phyloP scores from a whole-genome alignment of 179 eudicot species.

The Beta macrorhiza region DNA sequence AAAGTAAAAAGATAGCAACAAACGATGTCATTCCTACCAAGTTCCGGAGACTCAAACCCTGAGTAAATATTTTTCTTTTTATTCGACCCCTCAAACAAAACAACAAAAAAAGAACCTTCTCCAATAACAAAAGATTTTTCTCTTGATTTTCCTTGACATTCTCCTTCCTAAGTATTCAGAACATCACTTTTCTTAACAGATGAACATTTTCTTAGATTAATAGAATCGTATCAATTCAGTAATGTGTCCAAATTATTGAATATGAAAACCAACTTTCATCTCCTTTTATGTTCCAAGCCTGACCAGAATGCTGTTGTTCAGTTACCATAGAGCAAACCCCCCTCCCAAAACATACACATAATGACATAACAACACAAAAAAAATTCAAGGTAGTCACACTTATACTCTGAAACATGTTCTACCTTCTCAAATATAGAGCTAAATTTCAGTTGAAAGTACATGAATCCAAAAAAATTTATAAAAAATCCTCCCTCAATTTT shows the following conservation, averaged over 20 bases:
- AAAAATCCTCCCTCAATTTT: background rate
- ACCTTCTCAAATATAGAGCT: conserved; percentile 3
- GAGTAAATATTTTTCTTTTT: background rate
- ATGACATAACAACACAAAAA: background rate
- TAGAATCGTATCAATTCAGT: background rate
- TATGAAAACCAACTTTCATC: background rate
- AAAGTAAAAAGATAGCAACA: background rate
- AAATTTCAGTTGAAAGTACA: too few relatives aligned
- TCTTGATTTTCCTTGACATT: background rate
- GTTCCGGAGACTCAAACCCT: background rate
- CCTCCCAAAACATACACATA: background rate
- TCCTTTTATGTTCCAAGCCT: background rate
- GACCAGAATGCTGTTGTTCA: background rate
- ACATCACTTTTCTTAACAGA: background rate
- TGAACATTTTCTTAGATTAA: background rate
- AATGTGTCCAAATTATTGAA: background rate
- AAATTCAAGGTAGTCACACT: background rate
- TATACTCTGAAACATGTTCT: background rate
- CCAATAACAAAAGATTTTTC: background rate
- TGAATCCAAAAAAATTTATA: background rate
- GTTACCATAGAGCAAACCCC: background rate
- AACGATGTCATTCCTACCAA: background rate
- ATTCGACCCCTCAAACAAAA: background rate
- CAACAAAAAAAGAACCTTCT: background rate
- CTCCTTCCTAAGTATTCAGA: background rate